Evolutionary conservation across 176 grass and related monocot species (phyloP), one percentile per base, ranked within the genome.

Genomic region (Carex pumila): DNA sequence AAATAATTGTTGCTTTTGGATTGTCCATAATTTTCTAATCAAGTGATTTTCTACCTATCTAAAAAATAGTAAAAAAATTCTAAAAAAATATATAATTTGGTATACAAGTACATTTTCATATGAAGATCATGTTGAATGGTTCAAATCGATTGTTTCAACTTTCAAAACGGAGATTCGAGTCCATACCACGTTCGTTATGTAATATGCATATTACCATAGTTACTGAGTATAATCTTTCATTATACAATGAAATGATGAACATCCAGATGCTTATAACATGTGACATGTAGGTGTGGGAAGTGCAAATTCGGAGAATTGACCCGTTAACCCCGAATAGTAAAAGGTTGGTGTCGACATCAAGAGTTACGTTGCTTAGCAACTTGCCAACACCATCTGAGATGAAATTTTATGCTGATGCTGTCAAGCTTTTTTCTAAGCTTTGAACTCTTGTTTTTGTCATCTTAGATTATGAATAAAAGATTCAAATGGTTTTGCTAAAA

Each of bases 391-490:
- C 92, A 47, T 22, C 87, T 10, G 43, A 67, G 34, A 58, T 81
- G 81, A 82, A 87, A 49, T 60, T 10, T 37, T 97, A 85, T 3
- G 84, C 83, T 79, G 12, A 88, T 47, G 57, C 59, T 52, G 31
- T 94, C 61, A 92, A 91, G 84, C 90, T 88, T 81, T 89, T 88
- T 55, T 68, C 94, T 18, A 97, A 92, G 81, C 80, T 97, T 11
- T 97, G 14, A 34, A 3, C 32, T 34, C 32, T 41, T 43, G 43
- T 34, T 50, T 6, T 6, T 8, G 9, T 73, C 25, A 25, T 25
- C 17, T 10, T 50, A 39, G 2, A 18, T 50, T 49, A 50, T 72
- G 5, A 21, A 37, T 4, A 50, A 12, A 49, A 49, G 50, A 14
- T 55, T 3, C 49, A 77, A 11, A 17, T 77, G 12, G 13, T 15